phyloP scores from a whole-genome alignment of 345 rosid species.

The Triadica sebifera region DNA sequence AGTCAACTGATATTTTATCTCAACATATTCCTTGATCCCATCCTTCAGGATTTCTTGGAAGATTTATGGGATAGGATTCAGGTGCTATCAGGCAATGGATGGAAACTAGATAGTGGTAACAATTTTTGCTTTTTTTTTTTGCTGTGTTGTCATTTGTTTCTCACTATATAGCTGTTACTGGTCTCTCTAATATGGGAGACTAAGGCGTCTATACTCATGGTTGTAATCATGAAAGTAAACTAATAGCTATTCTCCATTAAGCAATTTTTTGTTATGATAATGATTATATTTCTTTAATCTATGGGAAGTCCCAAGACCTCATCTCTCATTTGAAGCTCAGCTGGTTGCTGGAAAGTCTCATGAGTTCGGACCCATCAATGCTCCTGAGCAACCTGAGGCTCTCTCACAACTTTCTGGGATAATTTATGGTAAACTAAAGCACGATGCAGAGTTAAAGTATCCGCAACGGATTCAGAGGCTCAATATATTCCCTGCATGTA shows the following conservation, averaged over 20 bases:
- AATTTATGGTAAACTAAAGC: slow-evolving; percentile 70
- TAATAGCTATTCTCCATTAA: background rate
- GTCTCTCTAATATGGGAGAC: background rate
- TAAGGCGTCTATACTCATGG: background rate
- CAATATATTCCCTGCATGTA: slow-evolving; percentile 78
- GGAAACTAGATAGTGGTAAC: slow-evolving; percentile 94
- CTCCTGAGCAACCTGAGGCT: slow-evolving; percentile 68
- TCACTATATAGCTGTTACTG: background rate
- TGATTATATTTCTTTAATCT: background rate
- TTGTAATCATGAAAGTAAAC: background rate
- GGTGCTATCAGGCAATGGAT: slow-evolving; percentile 66
- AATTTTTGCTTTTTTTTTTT: slow-evolving; percentile 9
- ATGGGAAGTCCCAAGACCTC: slow-evolving; percentile 84
- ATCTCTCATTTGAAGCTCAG: slow-evolving; percentile 97
- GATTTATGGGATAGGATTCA: slow-evolving; percentile 83
- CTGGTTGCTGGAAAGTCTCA: slow-evolving; percentile 93
- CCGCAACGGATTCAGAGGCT: slow-evolving; percentile 90
- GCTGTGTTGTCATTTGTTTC: background rate
- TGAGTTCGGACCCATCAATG: slow-evolving; percentile 64
- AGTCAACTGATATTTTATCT: slow-evolving; percentile 8
- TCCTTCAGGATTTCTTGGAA: slow-evolving; percentile 86
- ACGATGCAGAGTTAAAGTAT: slow-evolving; percentile 73
- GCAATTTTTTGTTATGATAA: no score
- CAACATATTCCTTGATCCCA: slow-evolving; percentile 13
- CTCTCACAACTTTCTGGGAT: slow-evolving; percentile 51